Base-by-base conservation (phyloP, 2,329 filamentous ascomycete species). In the Xylariomycetidae sp. region DNA sequence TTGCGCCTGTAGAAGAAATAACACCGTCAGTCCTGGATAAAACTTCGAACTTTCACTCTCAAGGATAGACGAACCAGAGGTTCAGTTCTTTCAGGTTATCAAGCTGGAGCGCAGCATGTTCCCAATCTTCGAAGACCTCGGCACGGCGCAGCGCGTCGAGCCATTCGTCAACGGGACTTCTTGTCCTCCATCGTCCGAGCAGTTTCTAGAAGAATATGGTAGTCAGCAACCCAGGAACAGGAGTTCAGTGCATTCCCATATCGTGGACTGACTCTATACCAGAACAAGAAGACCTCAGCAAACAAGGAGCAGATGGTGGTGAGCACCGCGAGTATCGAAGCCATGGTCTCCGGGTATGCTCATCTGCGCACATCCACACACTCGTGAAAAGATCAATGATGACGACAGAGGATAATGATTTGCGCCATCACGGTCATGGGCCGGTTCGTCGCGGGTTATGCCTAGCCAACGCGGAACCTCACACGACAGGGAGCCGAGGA, bases 1-100 rank as follows among this genome's bases (percentile, higher is more conserved):
- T 88, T 83, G 37, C 88, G 83, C 85, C 85, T 87, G 17, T 4
- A 13, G 22, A 12, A 5, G 2, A 10, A 28, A 25, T 15, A n/a
- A n/a, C n/a, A n/a, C n/a, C n/a, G n/a, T n/a, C n/a, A n/a, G n/a
- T n/a, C n/a, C n/a, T n/a, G n/a, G n/a, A n/a, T n/a, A n/a, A n/a
- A n/a, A n/a, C n/a, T n/a, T n/a, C n/a, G n/a, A n/a, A n/a, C n/a
- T n/a, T n/a, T n/a, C n/a, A n/a, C n/a, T n/a, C n/a, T n/a, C 16
- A 9, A 19, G 15, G 20, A 25, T 17, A 16, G 19, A 43, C 60
- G 38, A 64, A 85, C 85, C 85, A 95, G 40, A 88, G 59, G 60
- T 93, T 85, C 46, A 88, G 76, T 25, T 81, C 81, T n/a, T 88
- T 69, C 13, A 85, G 67, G 49, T 82, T 81, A 58, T 95, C 89